These are phyloP conservation scores for Backusella sp. DNA, from an alignment of 192 early-diverging fungal genomes.

Conservation along the genomic window DNA sequence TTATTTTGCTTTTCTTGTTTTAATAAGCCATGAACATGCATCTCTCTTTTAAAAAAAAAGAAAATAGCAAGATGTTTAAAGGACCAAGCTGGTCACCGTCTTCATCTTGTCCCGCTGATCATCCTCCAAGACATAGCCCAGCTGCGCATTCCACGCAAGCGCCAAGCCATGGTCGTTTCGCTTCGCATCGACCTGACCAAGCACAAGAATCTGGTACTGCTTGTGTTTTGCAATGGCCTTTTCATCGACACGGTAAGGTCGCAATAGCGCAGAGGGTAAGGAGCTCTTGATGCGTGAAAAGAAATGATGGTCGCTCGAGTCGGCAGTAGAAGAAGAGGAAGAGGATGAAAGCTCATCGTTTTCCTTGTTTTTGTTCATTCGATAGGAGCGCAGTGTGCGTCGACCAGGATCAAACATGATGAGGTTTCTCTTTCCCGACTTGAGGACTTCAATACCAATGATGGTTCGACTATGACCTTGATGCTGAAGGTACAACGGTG, in stretches of 20 bases:
- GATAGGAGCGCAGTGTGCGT: conserved; percentile 15
- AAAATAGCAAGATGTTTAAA: not conserved
- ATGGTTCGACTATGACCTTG: conserved; percentile 68
- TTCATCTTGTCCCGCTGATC: conserved; percentile 25
- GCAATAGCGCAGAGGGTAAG: conserved; percentile 9
- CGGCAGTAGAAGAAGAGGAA: not conserved
- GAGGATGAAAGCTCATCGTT: not conserved
- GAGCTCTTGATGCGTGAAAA: not conserved
- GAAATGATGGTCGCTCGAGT: not conserved
- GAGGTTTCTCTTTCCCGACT: conserved; percentile 39
- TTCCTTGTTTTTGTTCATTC: not conserved
- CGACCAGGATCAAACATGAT: conserved; percentile 65
- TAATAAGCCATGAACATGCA: not conserved
- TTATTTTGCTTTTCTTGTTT: not conserved
- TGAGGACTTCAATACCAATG: conserved; percentile 57
- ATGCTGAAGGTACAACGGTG: conserved; percentile 72
- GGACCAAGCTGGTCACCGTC: not conserved
- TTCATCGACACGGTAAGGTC: conserved; percentile 28
- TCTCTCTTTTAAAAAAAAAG: not conserved
- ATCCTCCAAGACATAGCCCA: conserved; percentile 11
- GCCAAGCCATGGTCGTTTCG: not conserved
- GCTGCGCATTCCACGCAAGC: not conserved
- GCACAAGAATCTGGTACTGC: conserved; percentile 36
- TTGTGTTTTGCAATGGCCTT: conserved; percentile 25
- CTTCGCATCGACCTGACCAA: conserved; percentile 20